Conservation (phyloP, 202 grass and related monocot genomes). For the Carex arenaria region DNA sequence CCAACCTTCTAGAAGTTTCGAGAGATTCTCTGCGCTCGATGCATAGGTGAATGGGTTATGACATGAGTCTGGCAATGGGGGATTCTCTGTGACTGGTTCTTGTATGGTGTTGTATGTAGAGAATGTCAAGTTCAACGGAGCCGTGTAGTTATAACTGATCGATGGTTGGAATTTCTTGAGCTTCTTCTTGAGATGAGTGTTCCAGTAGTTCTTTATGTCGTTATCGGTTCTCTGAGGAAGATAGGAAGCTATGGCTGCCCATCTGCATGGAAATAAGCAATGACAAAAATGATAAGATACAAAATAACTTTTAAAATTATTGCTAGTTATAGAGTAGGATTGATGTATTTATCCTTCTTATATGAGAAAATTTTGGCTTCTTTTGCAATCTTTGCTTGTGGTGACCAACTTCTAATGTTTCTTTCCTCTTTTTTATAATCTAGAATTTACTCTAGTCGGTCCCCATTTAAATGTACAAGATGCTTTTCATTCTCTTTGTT, state of each 20-base stretch:
- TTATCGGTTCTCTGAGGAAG: slow-evolving; percentile 85
- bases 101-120: slow-evolving; percentile 6
- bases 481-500: neutral
- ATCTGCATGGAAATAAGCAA: slow-evolving; percentile 37
- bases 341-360: neutral
- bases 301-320: neutral
- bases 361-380: slow-evolving; percentile 3
- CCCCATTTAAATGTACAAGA: neutral
- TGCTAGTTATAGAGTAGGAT: slow-evolving; percentile 7
- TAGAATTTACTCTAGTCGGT: neutral
- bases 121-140: neutral
- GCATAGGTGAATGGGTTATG: slow-evolving; percentile 19
- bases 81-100: slow-evolving; percentile 24
- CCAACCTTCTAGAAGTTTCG: slow-evolving; percentile 32
- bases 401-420: neutral
- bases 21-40: slow-evolving; percentile 34
- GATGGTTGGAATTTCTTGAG: slow-evolving; percentile 16
- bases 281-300: slow-evolving; percentile 9
- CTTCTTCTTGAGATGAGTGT: slow-evolving; percentile 91
- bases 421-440: neutral
- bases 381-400: neutral
- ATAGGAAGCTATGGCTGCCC: slow-evolving; percentile 85
- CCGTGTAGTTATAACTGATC: neutral
- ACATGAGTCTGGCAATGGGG: neutral
- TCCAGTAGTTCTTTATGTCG: slow-evolving; percentile 99